phyloP scores from a whole-genome alignment of 306 rosid genomes.

The Pyrus bretschneideri region DNA sequence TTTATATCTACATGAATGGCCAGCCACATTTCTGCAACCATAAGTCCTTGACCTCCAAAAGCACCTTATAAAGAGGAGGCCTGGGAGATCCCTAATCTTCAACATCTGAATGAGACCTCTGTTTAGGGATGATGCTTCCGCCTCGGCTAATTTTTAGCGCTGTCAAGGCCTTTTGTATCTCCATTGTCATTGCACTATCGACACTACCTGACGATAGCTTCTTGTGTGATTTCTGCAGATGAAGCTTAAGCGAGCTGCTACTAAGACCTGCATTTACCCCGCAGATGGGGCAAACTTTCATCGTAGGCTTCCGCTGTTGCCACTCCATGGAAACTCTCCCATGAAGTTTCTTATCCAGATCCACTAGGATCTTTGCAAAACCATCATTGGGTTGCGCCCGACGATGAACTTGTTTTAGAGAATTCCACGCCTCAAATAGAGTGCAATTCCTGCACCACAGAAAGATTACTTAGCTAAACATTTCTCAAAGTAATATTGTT shows the following conservation, averaged over 20 bases:
- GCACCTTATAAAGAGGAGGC: background rate
- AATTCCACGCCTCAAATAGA: conserved; percentile 70
- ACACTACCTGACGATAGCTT: conserved; percentile 89
- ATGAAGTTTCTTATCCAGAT: conserved; percentile 57
- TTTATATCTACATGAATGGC: background rate
- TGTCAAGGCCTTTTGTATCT: conserved; percentile 68
- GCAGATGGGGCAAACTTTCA: conserved; percentile 89
- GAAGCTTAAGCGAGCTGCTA: conserved; percentile 91
- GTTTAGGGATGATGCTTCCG: conserved; percentile 65
- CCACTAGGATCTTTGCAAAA: conserved; percentile 54
- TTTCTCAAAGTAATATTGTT: background rate
- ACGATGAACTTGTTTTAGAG: conserved; percentile 72
- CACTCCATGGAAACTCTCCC: conserved; percentile 88
- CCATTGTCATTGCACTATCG: conserved; percentile 93
- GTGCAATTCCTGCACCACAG: conserved; percentile 52
- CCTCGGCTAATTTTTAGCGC: conserved; percentile 59
- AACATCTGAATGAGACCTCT: conserved; percentile 38
- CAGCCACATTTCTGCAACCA: background rate
- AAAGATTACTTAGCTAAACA: conserved; percentile 7
- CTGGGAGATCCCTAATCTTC: conserved; percentile 19
- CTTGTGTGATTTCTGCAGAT: conserved; percentile 81
- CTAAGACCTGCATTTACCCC: conserved; percentile 90
- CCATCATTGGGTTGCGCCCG: conserved; percentile 96
- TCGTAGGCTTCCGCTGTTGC: conserved; percentile 76
- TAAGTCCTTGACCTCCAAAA: background rate